phyloP scores from a whole-genome alignment of 352 stramenopile genomes.

The Plasmopara halstedii region DNA sequence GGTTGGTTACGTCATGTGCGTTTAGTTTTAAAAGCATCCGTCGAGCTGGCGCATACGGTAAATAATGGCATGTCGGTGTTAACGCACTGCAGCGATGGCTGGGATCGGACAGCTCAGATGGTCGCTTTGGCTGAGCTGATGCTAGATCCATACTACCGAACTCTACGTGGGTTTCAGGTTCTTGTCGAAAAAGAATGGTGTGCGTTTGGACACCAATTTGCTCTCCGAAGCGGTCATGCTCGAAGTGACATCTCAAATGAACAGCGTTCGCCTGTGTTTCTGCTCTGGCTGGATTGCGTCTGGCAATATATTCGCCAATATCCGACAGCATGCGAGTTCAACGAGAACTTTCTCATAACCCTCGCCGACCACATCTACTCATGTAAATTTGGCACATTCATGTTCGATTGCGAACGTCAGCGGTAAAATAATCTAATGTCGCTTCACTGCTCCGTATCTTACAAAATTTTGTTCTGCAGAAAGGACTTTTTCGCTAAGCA shows the following conservation, averaged over 20 bases:
- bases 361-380: constrained; percentile 96
- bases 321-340: constrained; percentile 97
- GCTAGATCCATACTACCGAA: constrained; percentile 97
- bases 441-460: neutral
- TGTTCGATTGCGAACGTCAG: constrained; percentile 95
- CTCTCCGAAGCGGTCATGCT: constrained; percentile 89
- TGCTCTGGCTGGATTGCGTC: constrained; percentile 98
- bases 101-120: constrained; percentile 99
- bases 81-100: constrained; percentile 98
- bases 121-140: constrained; percentile 93
- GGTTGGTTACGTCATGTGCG: constrained; percentile 95
- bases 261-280: constrained; percentile 96
- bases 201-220: constrained; percentile 98
- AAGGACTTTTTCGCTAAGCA: constrained; percentile 78
- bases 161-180: constrained; percentile 91
- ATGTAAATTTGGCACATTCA: constrained; percentile 96
- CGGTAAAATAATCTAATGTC: constrained; percentile 25
- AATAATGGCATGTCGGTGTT: constrained; percentile 93
- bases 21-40: constrained; percentile 88
- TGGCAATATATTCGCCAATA: constrained; percentile 96
- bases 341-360: constrained; percentile 85
- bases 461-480: constrained; percentile 20
- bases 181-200: constrained; percentile 99
- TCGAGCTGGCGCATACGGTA: constrained; percentile 90
- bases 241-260: constrained; percentile 84